These are phyloP conservation scores for Pseudopithomyces chartarum DNA, from an alignment of 2,329 filamentous ascomycete species.

Conservation along the genomic window DNA sequence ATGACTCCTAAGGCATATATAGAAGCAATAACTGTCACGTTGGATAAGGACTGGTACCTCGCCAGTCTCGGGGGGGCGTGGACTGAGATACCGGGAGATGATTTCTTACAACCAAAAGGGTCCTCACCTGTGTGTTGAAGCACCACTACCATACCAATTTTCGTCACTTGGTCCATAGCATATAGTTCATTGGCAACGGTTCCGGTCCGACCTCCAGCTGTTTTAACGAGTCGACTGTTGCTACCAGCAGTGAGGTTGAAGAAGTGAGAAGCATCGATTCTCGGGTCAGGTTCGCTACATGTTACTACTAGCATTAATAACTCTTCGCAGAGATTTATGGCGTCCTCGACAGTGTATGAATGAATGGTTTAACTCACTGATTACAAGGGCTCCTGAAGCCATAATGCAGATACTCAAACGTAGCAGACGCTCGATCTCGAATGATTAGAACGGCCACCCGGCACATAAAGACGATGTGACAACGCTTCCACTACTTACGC, in stretches of 20 bases:
- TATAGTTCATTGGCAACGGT: conserved; percentile 17
- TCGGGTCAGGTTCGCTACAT: conserved; percentile 19
- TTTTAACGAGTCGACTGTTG: conserved; percentile 23
- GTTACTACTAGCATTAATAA: conserved; percentile 14
- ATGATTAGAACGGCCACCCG: not conserved
- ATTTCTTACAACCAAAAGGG: not conserved
- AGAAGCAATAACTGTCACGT: not conserved
- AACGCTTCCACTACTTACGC: not conserved
- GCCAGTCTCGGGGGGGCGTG: not conserved
- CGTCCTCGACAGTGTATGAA: not conserved
- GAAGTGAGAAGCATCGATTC: conserved; percentile 22
- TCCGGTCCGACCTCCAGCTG: conserved; percentile 18
- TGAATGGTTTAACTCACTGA: conserved; percentile 10
- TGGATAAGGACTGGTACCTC: too few relatives aligned
- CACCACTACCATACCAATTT: conserved; percentile 26
- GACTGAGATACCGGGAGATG: not conserved
- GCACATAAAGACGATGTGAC: not conserved
- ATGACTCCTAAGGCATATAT: too few relatives aligned
- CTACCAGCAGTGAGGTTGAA: conserved; percentile 24
- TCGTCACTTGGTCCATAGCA: conserved; percentile 13
- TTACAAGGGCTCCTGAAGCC: conserved; percentile 9
- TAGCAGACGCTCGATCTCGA: not conserved
- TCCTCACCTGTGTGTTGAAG: conserved; percentile 26
- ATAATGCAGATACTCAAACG: not conserved
- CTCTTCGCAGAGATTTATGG: not conserved